phyloP scores from a whole-genome alignment of 2,329 filamentous ascomycete genomes.

The Talaromyces sp. region DNA sequence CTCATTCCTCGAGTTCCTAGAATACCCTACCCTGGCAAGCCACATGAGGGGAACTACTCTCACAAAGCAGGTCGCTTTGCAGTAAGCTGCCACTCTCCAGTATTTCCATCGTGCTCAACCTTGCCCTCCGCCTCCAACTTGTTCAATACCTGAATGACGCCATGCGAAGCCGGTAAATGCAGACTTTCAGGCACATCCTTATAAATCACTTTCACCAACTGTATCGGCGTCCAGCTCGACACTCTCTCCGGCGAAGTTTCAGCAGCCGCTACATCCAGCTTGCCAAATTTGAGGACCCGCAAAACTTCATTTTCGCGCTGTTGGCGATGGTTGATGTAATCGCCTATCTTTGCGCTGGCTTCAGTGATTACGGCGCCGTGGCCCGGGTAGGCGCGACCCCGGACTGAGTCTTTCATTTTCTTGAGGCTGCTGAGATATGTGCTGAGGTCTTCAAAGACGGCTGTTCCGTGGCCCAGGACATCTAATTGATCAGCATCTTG shows the following conservation, averaged over 20 bases:
- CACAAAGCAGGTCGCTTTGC: conserved; percentile 31
- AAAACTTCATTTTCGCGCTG: conserved; percentile 77
- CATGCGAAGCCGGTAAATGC: conserved; percentile 70
- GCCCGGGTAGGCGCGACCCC: conserved; percentile 75
- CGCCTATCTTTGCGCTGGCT: conserved; percentile 65
- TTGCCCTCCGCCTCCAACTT: conserved; percentile 75
- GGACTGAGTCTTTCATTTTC: conserved; percentile 60
- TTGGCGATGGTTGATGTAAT: conserved; percentile 80
- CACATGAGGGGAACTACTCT: not conserved
- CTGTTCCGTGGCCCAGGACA: conserved; percentile 80
- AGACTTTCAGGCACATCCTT: conserved; percentile 70
- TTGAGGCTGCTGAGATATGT: conserved; percentile 67
- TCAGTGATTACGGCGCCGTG: conserved; percentile 78
- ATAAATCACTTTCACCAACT: conserved; percentile 87
- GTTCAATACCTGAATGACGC: conserved; percentile 71
- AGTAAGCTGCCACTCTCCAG: conserved; percentile 31
- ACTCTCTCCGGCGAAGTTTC: conserved; percentile 30
- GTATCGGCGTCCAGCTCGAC: conserved; percentile 64
- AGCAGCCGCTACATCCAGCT: conserved; percentile 29
- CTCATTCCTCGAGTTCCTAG: not conserved
- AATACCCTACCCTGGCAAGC: not conserved
- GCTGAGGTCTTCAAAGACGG: conserved; percentile 74
- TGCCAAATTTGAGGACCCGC: conserved; percentile 54
- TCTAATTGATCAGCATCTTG: conserved; percentile 36
- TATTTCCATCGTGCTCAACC: conserved; percentile 43